phyloP scores from a whole-genome alignment of 2,329 filamentous ascomycete species.

The Daldinia sp. region DNA sequence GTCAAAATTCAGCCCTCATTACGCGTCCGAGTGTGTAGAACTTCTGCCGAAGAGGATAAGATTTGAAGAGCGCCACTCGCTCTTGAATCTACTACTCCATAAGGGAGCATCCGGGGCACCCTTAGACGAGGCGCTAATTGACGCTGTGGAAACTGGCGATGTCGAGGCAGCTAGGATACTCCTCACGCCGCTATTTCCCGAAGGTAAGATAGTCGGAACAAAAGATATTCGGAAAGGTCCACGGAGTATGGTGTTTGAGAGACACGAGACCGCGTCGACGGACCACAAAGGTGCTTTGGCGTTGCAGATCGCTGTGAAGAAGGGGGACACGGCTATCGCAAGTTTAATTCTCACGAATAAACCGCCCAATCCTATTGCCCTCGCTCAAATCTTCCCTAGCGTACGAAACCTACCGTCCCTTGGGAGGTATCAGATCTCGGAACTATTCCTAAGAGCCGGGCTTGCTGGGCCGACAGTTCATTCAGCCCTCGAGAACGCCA shows the following conservation, averaged over 20 bases:
- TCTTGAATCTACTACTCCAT: slow-evolving; percentile 57
- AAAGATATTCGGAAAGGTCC: slow-evolving; percentile 44
- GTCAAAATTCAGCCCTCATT: slow-evolving; percentile 53
- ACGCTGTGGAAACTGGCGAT: slow-evolving; percentile 59
- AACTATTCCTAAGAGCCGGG: slow-evolving; percentile 59
- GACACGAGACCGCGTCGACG: slow-evolving; percentile 61
- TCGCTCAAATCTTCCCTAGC: slow-evolving; percentile 59
- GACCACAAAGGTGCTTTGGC: slow-evolving; percentile 62
- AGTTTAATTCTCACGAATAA: slow-evolving; percentile 56
- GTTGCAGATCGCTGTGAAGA: slow-evolving; percentile 58
- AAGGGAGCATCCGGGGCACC: slow-evolving; percentile 59
- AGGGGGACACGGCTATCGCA: slow-evolving; percentile 55
- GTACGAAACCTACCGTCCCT: slow-evolving; percentile 53
- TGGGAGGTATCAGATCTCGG: slow-evolving; percentile 58
- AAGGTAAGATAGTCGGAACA: slow-evolving; percentile 42
- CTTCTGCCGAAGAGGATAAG: slow-evolving; percentile 57
- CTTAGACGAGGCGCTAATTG: slow-evolving; percentile 60
- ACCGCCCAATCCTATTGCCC: slow-evolving; percentile 55
- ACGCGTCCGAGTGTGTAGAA: slow-evolving; percentile 60
- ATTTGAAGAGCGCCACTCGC: slow-evolving; percentile 54
- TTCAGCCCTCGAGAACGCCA: slow-evolving; percentile 60
- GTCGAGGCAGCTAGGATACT: slow-evolving; percentile 57
- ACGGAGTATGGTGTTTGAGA: slow-evolving; percentile 48
- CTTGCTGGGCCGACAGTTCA: slow-evolving; percentile 58
- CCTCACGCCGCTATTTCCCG: slow-evolving; percentile 57